These are phyloP conservation scores for Colletotrichum lentis DNA, from an alignment of 2,329 filamentous ascomycete species.

Conservation along the genomic window DNA sequence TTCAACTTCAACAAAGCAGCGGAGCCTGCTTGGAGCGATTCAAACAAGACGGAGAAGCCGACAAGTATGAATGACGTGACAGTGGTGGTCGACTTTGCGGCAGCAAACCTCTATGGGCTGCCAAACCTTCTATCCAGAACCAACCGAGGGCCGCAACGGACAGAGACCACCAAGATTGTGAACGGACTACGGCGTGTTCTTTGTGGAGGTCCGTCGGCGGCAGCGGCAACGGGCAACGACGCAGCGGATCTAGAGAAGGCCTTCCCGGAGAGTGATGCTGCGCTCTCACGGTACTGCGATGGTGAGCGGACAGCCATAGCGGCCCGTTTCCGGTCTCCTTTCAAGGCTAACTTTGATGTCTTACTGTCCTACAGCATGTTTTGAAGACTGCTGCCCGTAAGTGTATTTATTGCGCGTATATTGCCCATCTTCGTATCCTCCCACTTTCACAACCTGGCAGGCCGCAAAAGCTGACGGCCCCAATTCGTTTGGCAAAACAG, in stretches of 20 bases:
- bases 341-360: background rate
- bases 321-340: background rate
- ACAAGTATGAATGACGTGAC: background rate
- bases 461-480: background rate
- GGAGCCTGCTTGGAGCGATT: background rate
- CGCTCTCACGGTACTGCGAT: conserved; percentile 21
- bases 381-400: conserved; percentile 30
- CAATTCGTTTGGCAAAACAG: background rate
- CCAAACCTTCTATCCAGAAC: conserved; percentile 4
- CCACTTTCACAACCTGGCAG: fast-evolving
- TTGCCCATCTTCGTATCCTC: background rate
- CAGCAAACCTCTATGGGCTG: conserved; percentile 23
- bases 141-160: conserved; percentile 2
- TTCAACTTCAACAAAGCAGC: conserved; percentile 10
- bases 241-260: background rate
- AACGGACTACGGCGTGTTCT: conserved; percentile 23
- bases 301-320: background rate
- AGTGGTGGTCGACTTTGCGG: conserved; percentile 17
- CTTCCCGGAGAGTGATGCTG: conserved; percentile 10
- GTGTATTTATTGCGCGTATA: background rate
- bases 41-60: background rate
- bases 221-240: background rate
- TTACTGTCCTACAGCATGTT: conserved; percentile 1
- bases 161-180: conserved; percentile 24
- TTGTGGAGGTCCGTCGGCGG: background rate